Evolutionary conservation across 257 asterid genomes (phyloP), one percentile per base, ranked within the genome.

Genomic region (Nyctanthes arbortristis): DNA sequence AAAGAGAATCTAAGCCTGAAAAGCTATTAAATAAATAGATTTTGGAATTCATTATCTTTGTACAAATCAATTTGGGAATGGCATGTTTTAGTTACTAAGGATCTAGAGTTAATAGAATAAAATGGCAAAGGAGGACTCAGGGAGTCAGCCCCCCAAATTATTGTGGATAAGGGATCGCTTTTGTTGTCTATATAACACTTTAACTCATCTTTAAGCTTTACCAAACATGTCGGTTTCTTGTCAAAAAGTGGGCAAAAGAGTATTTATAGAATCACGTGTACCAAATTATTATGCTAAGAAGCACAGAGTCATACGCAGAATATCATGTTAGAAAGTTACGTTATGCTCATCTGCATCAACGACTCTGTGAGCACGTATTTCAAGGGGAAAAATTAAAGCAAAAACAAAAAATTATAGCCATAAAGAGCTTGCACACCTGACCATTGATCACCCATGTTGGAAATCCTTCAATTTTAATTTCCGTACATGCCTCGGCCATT

Each of bases 401-500:
- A n/a, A n/a, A n/a, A n/a, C n/a, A n/a, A 47, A 22, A 7, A 18
- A 18, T 20, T 20, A 20, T 29, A 49, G 30, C n/a, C 31, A 52
- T 14, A 29, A 35, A 58, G 52, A 61, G 54, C 75, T 65, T 28
- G 28, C 80, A 31, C 67, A 90, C 97, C 96, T 88, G 78, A 36
- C 90, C 96, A 69, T 90, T 85, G 67, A 93, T 88, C 74, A 81
- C 81, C 98, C 96, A 90, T 31, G 92, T 76, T 1, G 97, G 98
- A 72, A 93, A 87, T 59, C 87, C 92, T 69, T 87, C 84, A 27
- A 90, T 86, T 47, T 87, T 70, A 60, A 77, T 72, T 32, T 78
- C 86, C 25, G 28, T 45, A 82, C 98, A 93, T 31, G 90, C 96
- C 63, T 88, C 65, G 36, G 82, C 89, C 80, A 93, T 93, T 71